A percentile compares a stretch with the other conserved stretches of the same genome.
These are phyloP conservation scores for Leishmania amazonensis DNA, from an alignment of 208 protist genomes.

Conservation along the genomic window DNA sequence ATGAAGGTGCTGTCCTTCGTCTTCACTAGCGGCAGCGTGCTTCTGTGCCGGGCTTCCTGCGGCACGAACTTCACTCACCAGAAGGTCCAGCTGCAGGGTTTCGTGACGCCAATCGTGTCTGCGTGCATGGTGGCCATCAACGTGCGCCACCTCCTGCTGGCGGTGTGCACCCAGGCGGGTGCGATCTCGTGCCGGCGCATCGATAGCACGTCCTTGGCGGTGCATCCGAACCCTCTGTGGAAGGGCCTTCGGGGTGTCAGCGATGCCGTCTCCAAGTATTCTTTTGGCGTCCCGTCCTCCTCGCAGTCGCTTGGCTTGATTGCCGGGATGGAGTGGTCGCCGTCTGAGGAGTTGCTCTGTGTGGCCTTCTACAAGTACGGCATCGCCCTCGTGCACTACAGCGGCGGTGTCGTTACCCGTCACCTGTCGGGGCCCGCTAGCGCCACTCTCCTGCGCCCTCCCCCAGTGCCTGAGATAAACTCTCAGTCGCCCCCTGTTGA, in stretches of 20 bases:
- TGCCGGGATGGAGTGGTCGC: slow-evolving; percentile 56
- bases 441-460: slow-evolving; percentile 22
- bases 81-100: slow-evolving; percentile 44
- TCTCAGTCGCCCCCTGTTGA: background rate
- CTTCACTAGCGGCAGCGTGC: slow-evolving; percentile 54
- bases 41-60: slow-evolving; percentile 46
- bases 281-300: background rate
- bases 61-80: slow-evolving; percentile 50
- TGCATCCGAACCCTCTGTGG: slow-evolving; percentile 44
- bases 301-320: slow-evolving; percentile 39
- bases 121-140: slow-evolving; percentile 51
- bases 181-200: slow-evolving; percentile 50
- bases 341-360: slow-evolving; percentile 60
- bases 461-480: background rate
- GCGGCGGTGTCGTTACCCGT: slow-evolving; percentile 55
- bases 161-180: slow-evolving; percentile 62
- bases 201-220: slow-evolving; percentile 19
- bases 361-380: slow-evolving; percentile 63
- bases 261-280: slow-evolving; percentile 3
- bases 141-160: slow-evolving; percentile 48
- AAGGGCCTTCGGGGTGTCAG: slow-evolving; percentile 48
- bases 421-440: slow-evolving; percentile 23
- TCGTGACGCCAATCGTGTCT: slow-evolving; percentile 30
- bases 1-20: slow-evolving; percentile 53
- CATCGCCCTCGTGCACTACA: slow-evolving; percentile 67